Conservation (phyloP, 1,139 yeast genomes). For the Candida glucosophila region DNA sequence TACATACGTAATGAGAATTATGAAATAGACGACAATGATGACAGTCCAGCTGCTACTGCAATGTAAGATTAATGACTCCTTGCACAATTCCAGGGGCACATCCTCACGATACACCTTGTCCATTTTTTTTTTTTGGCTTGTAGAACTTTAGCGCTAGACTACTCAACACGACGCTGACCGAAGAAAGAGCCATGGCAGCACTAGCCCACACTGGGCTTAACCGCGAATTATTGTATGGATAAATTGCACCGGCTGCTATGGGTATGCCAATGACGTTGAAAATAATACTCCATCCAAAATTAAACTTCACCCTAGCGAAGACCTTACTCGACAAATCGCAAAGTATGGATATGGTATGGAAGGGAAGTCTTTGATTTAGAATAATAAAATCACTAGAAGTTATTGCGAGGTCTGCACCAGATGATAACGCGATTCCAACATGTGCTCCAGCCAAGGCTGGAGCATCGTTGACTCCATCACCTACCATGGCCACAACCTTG, state of each 20-base stretch:
- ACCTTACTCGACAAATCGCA: slow-evolving; percentile 38
- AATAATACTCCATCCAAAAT: slow-evolving; percentile 44
- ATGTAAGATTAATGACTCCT: no score
- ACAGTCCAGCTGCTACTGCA: no score
- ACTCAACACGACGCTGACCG: slow-evolving; percentile 49
- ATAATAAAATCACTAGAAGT: slow-evolving; percentile 52
- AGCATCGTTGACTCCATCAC: slow-evolving; percentile 59
- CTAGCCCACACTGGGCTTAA: slow-evolving; percentile 59
- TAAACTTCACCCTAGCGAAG: slow-evolving; percentile 45
- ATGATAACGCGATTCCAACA: slow-evolving; percentile 50
- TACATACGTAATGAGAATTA: no score
- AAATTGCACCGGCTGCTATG: slow-evolving; percentile 56
- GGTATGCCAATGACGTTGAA: slow-evolving; percentile 51
- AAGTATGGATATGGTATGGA: slow-evolving; percentile 40
- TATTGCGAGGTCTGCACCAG: slow-evolving; percentile 53
- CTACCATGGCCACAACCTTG: slow-evolving; percentile 48
- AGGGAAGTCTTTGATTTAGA: slow-evolving; percentile 36
- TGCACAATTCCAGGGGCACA: no score
- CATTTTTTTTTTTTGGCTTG: slow-evolving; percentile 26
- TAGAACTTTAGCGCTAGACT: slow-evolving; percentile 44
- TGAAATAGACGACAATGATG: no score
- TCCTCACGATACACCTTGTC: no score
- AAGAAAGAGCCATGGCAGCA: slow-evolving; percentile 60
- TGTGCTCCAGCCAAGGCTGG: slow-evolving; percentile 55
- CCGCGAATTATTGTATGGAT: slow-evolving; percentile 44